Evolutionary conservation across 2,329 filamentous ascomycete genomes (phyloP), one percentile per base, ranked within the genome.

Genomic region (Penicillium sp.): DNA sequence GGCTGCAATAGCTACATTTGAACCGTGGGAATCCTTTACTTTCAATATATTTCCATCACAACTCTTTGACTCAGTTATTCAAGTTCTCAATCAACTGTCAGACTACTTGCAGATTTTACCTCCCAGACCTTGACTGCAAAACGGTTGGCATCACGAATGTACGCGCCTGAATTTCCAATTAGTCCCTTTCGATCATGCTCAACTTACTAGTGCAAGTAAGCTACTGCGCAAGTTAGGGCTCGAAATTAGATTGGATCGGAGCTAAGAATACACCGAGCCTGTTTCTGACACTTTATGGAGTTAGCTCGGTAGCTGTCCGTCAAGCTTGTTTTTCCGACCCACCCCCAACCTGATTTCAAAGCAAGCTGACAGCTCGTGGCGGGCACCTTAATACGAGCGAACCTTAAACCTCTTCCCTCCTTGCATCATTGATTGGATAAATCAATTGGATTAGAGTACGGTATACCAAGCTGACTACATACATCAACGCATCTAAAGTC

Each of bases 321-420:
- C 11, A 16, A 51, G n/a, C 46, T 35, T 30, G 46, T 51, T 35
- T 51, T 33, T 10, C n/a, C 5, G 19, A 43, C 8, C 35, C 6
- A 26, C 25, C 46, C 46, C 28, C 46, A 35, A 28, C 30, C 16
- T 51, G 46, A 51, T 51, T 51, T 51, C 46, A 51, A 51, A 51
- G 46, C 46, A 51, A 35, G 28, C 28, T 13, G 46, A 49, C 46
- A 49, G 28, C 16, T 11, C 4, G n/a, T 14, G 28, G 30, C n/a
- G n/a, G n/a, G 46, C 43, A 45, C 8, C 25, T 16, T 6, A 5
- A 16, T 26, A 46, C 43, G 11, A 46, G 19, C 13, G n/a, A 5
- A 25, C 2, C 10, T 40, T 2, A 40, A 40, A 16, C 14, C n/a
- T n/a, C 14, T 16, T 40, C n/a, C 8, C 19, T 43, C 2, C 13